Conservation (phyloP, 2,329 filamentous ascomycete genomes). For the Trichoderma semiorbis region DNA sequence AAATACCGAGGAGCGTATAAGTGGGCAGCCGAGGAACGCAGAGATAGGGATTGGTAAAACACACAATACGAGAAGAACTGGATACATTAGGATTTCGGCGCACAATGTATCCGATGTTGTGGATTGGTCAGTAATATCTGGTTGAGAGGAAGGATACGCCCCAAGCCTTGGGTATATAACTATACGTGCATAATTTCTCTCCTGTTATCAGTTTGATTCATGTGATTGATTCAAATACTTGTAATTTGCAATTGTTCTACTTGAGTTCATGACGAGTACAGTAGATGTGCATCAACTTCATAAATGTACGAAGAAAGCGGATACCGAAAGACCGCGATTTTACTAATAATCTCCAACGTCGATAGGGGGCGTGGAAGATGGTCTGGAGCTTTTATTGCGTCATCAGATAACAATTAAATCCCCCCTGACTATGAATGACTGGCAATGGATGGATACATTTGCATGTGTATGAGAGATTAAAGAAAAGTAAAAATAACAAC, state of each 20-base stretch:
- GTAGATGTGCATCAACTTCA: not conserved
- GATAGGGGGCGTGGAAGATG: not conserved
- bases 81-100: not conserved
- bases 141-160: not conserved
- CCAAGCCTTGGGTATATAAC: not conserved
- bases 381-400: not conserved
- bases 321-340: not conserved
- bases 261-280: not conserved
- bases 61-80: not conserved
- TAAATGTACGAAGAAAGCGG: not conserved
- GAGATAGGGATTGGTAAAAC: not conserved
- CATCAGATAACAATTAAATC: not conserved
- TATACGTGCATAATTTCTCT: not conserved
- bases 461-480: not conserved
- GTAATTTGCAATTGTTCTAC: not conserved
- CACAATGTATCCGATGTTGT: not conserved
- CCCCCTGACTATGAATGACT: not conserved
- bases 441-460: not conserved
- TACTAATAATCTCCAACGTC: not conserved
- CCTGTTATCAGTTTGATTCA: not conserved
- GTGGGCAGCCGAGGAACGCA: not conserved
- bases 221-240: not conserved
- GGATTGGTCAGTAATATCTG: not conserved
- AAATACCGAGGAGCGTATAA: not conserved
- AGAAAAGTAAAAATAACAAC: not conserved